Base-by-base conservation (phyloP, 164 flowering plant species). In the Nymphaea thermarum region DNA sequence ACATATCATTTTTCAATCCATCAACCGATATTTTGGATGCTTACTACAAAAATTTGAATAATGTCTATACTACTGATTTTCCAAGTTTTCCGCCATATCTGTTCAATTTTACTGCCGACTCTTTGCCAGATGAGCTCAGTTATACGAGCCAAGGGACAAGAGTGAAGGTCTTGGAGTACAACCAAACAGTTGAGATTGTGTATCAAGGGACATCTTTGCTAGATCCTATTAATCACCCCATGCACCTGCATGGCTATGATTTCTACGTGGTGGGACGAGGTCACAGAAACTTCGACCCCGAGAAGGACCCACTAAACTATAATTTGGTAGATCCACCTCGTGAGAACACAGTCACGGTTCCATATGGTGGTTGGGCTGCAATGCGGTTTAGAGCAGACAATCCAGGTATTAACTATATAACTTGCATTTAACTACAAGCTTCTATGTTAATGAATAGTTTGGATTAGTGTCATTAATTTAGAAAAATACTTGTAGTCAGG, bases 241-340 rank as follows among this genome's bases (percentile, higher is more conserved):
- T 76, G 66, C 78, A 76, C 51, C 62, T 76, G 4, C 75, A 76
- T 51, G 84, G 86, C 0, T 71, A 57, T 15, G 79, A 76, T 62
- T 76, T 83, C 45, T 81, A 73, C 53, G 68, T 79, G 5, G 74
- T 81, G 18, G 85, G 83, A 0, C 43, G 3, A 14, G 85, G 85
- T 3, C 75, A 70, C 10, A 81, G 85, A 10, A 82, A 80, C 47
- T 82, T 76, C 55, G 65, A 82, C 63, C 12, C 42, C 0, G 2
- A 17, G 0, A 78, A 25, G n/a, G 83, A 80, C 18, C 82, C 79
- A 5, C 15, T 41, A 12, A 45, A 44, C 11, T 83, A 72, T 62
- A 81, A 83, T 65, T 67, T 81, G 3, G 67, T 74, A 43, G 81
- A 81, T 61, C 86, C 84, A 0, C 82, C 84, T 11, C 2, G 51